Evolutionary conservation across 176 grass and related monocot species (phyloP).

Genomic region (Neostapfia colusana): DNA sequence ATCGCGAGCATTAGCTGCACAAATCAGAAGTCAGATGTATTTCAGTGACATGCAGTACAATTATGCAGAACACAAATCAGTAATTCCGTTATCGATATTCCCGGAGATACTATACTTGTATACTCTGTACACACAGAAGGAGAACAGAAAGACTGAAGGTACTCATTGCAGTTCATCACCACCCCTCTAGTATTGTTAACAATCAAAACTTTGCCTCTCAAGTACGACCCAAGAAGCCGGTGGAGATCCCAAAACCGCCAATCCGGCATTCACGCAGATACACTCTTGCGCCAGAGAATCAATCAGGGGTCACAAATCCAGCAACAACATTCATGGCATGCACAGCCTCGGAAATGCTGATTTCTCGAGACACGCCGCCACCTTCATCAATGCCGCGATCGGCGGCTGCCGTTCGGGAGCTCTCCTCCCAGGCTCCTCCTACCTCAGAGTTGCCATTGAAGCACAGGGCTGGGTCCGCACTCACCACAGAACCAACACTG

Average conservation of each 20-base stretch:
- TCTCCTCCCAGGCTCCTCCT: slow-evolving; percentile 43
- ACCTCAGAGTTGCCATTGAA: slow-evolving; percentile 39
- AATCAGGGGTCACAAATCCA: slow-evolving; percentile 47
- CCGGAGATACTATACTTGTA: slow-evolving; percentile 25
- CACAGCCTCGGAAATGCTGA: slow-evolving; percentile 30
- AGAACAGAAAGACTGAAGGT: neutral
- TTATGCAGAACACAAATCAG: neutral
- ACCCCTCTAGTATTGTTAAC: neutral
- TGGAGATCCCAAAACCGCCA: neutral
- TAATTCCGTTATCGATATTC: neutral
- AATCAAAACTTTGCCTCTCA: slow-evolving; percentile 4
- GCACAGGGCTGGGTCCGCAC: slow-evolving; percentile 35
- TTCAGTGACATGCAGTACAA: slow-evolving; percentile 13
- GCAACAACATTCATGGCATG: slow-evolving; percentile 40
- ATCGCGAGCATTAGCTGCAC: slow-evolving; percentile 7
- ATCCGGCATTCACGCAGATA: slow-evolving; percentile 24
- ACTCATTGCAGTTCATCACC: neutral
- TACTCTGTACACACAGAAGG: slow-evolving; percentile 20
- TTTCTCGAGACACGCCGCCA: slow-evolving; percentile 5
- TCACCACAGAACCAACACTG: slow-evolving; percentile 37
- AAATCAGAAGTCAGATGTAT: slow-evolving; percentile 18
- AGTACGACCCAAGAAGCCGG: neutral
- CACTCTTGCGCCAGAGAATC: slow-evolving; percentile 37
- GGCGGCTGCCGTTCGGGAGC: slow-evolving; percentile 19
- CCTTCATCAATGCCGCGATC: slow-evolving; percentile 21